These are phyloP conservation scores for Alternaria arbusti DNA, from an alignment of 2,329 filamentous ascomycete genomes.

Conservation along the genomic window DNA sequence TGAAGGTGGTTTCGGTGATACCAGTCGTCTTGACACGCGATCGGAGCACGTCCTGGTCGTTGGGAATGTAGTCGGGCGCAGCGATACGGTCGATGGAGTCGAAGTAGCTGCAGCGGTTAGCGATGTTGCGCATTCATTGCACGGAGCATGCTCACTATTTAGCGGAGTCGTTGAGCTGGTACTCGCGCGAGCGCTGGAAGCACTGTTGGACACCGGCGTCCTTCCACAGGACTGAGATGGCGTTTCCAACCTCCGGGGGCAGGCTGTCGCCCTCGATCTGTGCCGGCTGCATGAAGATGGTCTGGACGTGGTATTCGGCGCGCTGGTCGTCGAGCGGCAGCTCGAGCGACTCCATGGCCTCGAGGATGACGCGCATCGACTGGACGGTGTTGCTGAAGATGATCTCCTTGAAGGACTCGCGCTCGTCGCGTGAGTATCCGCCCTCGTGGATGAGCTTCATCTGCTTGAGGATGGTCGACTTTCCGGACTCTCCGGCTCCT, in stretches of 20 bases:
- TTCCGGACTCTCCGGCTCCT: slow-evolving; percentile 98
- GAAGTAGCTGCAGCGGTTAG: slow-evolving; percentile 73
- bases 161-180: slow-evolving; percentile 94
- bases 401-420: slow-evolving; percentile 74
- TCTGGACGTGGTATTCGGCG: slow-evolving; percentile 97
- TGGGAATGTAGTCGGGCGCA: slow-evolving; percentile 89
- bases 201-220: slow-evolving; percentile 92
- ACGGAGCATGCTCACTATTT: slow-evolving; percentile 76
- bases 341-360: slow-evolving; percentile 72
- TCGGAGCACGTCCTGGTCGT: slow-evolving; percentile 91
- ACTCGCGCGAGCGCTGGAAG: slow-evolving; percentile 94
- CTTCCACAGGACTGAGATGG: slow-evolving; percentile 91
- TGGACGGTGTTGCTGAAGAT: slow-evolving; percentile 76
- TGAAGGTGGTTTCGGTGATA: slow-evolving; percentile 96
- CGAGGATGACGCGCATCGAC: slow-evolving; percentile 73
- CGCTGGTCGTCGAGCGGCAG: slow-evolving; percentile 88
- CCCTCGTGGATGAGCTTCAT: slow-evolving; percentile 99
- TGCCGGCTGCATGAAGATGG: slow-evolving; percentile 97
- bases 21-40: slow-evolving; percentile 98
- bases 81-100: slow-evolving; percentile 92
- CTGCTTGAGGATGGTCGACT: slow-evolving; percentile 93
- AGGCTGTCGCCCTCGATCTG: slow-evolving; percentile 96
- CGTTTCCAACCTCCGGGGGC: slow-evolving; percentile 90
- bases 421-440: slow-evolving; percentile 91
- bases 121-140: slow-evolving; percentile 3